Evolutionary conservation across 306 rosid genomes (phyloP), one percentile per base, ranked within the genome.

Genomic region (Cicer judaicum): DNA sequence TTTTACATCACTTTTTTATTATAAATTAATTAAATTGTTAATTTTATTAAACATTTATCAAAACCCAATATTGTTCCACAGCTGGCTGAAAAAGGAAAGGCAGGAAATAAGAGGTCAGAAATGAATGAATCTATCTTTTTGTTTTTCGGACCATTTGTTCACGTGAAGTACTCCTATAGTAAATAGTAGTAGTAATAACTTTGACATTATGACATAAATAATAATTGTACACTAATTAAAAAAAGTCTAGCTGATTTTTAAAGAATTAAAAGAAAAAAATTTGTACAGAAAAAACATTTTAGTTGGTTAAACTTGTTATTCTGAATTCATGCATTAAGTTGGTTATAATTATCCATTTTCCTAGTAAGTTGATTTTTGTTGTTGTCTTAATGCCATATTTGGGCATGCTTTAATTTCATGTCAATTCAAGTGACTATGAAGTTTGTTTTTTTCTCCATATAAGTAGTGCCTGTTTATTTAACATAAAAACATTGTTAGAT

Each of bases 401-500:
- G 10, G 10, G 18, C n/a, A n/a, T 5, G 19, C 4, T 4, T 50
- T 50, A 21, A 34, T 36, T 70, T 74, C 10, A 53, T 53, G 55
- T 70, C 55, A 75, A 52, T 60, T 60, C 11, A 74, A 74, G 60
- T 41, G 67, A 29, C 48, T 46, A 38, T 38, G 41, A 55, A 42
- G 47, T 60, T 43, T 8, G 10, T 43, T 43, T 43, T 10, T 43
- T 43, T 43, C 48, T 43, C 39, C 21, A 24, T 38, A 14, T 43
- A 59, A 68, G 8, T 10, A 69, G 19, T 55, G 54, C 11, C n/a
- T 29, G 14, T 55, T 7, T 15, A 9, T 11, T n/a, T n/a, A 56
- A 24, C 56, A 68, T 53, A 24, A 47, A 73, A 29, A 19, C 36
- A 64, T 76, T 68, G 54, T 71, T 76, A 41, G 78, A 36, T 70